phyloP scores from a whole-genome alignment of 495 filamentous ascomycete species.

The Chaetomidium leptoderma region DNA sequence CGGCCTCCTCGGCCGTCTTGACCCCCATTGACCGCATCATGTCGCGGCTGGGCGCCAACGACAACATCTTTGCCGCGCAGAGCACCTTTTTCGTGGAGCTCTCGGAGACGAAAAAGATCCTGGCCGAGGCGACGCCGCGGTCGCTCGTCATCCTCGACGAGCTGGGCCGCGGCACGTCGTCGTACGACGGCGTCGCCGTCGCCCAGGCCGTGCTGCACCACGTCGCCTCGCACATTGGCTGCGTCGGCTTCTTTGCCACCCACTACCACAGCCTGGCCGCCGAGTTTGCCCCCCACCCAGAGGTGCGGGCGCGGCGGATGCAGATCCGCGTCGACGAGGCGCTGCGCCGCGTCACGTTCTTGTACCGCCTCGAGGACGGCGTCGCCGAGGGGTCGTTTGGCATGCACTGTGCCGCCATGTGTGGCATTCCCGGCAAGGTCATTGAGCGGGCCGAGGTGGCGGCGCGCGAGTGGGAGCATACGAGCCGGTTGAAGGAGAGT shows the following conservation, averaged over 20 bases:
- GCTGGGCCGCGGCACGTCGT: constrained; percentile 87
- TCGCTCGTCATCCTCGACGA: constrained; percentile 98
- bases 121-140: constrained; percentile 88
- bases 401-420: constrained; percentile 99
- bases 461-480: constrained; percentile 95
- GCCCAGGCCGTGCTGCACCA: constrained; percentile 96
- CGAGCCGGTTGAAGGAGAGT: constrained; percentile 80
- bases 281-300: constrained; percentile 84
- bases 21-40: constrained; percentile 97
- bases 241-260: constrained; percentile 94
- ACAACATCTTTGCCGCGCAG: constrained; percentile 98
- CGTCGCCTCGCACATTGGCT: constrained; percentile 87
- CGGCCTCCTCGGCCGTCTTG: constrained; percentile 73
- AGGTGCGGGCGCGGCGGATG: constrained; percentile 84
- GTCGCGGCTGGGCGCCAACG: constrained; percentile 95
- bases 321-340: constrained; percentile 89
- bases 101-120: constrained; percentile 96
- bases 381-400: constrained; percentile 97
- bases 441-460: constrained; percentile 84
- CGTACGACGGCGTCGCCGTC: constrained; percentile 93
- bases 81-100: constrained; percentile 98
- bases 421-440: constrained; percentile 79
- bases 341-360: constrained; percentile 76
- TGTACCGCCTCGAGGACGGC: constrained; percentile 92
- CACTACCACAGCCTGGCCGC: constrained; percentile 93